phyloP scores from a whole-genome alignment of 1,284 basidiomycete genomes.

The Ustilago shanxiensis region DNA sequence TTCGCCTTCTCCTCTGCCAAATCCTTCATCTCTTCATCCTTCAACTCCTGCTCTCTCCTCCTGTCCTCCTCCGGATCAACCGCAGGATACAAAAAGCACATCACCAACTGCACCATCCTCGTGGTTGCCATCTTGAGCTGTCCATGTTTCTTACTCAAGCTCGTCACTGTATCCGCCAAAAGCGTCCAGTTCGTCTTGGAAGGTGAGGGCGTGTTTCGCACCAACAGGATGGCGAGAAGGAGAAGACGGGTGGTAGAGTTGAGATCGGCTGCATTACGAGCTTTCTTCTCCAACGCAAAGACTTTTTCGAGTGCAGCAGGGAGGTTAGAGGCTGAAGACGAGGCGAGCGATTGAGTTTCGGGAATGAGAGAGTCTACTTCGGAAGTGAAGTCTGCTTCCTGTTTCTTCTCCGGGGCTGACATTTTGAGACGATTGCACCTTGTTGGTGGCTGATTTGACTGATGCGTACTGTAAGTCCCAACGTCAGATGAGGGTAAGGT shows the following conservation, averaged over 20 bases:
- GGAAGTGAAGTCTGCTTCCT: conserved; percentile 74
- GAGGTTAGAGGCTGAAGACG: conserved; percentile 81
- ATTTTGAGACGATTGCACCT: conserved; percentile 9
- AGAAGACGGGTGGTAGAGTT: conserved; percentile 88
- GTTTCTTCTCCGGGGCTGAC: conserved; percentile 71
- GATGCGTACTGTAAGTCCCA: too few relatives aligned
- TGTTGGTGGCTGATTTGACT: background rate
- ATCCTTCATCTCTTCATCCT: conserved; percentile 53
- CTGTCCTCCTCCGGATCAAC: conserved; percentile 74
- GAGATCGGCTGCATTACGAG: conserved; percentile 94
- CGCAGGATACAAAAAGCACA: conserved; percentile 61
- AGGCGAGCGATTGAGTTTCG: conserved; percentile 72
- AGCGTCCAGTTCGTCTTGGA: conserved; percentile 55
- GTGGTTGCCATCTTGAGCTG: conserved; percentile 92
- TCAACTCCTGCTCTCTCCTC: conserved; percentile 32
- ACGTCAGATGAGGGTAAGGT: background rate
- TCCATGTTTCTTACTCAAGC: conserved; percentile 90
- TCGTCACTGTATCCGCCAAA: conserved; percentile 57
- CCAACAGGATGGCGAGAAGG: conserved; percentile 75
- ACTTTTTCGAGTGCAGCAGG: conserved; percentile 91
- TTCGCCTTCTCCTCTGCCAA: conserved; percentile 37
- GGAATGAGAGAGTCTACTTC: conserved; percentile 73
- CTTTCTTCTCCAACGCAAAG: conserved; percentile 90
- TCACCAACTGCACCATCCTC: conserved; percentile 78
- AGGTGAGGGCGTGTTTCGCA: conserved; percentile 54